These are phyloP conservation scores for Moesziomyces antarcticus DNA, from an alignment of 1,284 basidiomycete genomes.

Conservation along the genomic window DNA sequence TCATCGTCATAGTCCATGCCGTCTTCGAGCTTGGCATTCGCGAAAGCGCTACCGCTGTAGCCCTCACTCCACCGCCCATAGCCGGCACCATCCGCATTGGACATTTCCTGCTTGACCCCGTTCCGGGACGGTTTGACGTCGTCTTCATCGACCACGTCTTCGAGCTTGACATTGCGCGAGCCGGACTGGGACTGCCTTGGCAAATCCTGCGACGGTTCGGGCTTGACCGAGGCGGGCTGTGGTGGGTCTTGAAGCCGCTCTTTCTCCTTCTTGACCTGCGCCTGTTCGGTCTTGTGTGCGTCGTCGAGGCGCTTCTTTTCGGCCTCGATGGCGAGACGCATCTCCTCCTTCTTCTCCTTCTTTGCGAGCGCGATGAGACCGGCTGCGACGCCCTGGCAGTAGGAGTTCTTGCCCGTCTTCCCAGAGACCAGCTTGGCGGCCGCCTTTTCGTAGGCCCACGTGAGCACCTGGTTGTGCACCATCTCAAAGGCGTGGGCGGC, in stretches of 20 bases:
- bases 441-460: conserved; percentile 39
- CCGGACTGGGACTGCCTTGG: neutral
- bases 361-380: conserved; percentile 46
- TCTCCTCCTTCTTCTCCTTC: conserved; percentile 51
- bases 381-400: conserved; percentile 40
- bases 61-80: conserved; percentile 15
- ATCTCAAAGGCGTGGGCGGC: conserved; percentile 56
- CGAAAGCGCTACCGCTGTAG: neutral
- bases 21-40: conserved; percentile 1
- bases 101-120: conserved; percentile 21
- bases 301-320: conserved; percentile 43
- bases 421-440: conserved; percentile 13
- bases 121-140: conserved; percentile 30
- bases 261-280: conserved; percentile 19
- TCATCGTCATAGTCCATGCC: neutral
- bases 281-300: conserved; percentile 18
- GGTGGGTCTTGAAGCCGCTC: conserved; percentile 18
- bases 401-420: conserved; percentile 45
- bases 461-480: conserved; percentile 53
- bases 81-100: conserved; percentile 7
- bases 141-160: conserved; percentile 30
- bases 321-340: conserved; percentile 40
- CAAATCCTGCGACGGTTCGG: neutral
- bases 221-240: conserved; percentile 1
- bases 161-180: conserved; percentile 42